A percentile compares a stretch with the other conserved stretches of the same genome.
Evolutionary conservation across 192 early-diverging fungal species (phyloP).

Genomic region (Rhizophlyctis rosea): DNA sequence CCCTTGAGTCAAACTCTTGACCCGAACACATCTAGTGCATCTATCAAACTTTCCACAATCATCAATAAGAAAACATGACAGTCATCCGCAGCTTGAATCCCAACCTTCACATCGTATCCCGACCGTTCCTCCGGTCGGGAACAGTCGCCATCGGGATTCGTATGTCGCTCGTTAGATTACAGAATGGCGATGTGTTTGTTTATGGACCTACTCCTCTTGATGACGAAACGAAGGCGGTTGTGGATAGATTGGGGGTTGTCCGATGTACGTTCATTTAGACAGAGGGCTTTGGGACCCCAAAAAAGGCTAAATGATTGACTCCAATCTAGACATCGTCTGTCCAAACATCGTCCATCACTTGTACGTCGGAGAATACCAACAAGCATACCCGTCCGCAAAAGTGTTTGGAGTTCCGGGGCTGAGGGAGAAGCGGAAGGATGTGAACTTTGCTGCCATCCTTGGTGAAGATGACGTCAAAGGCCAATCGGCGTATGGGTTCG

Average conservation of each 20-base stretch:
- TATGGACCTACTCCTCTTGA: constrained; percentile 12
- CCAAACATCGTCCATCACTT: constrained; percentile 27
- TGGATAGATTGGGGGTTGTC: background rate
- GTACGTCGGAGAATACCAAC: constrained; percentile 11
- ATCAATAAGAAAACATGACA: too few species aligned
- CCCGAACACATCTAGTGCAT: too few species aligned
- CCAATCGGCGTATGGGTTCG: constrained; percentile 13
- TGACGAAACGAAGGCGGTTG: background rate
- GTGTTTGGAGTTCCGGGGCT: constrained; percentile 22
- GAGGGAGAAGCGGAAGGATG: constrained; percentile 6
- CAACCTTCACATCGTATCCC: constrained; percentile 4
- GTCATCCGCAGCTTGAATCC: constrained; percentile 10
- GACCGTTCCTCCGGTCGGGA: constrained; percentile 15
- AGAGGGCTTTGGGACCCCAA: constrained; percentile 3
- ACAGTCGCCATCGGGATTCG: constrained; percentile 18
- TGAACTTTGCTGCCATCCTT: constrained; percentile 9
- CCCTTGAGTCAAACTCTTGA: too few species aligned
- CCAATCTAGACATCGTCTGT: constrained; percentile 20
- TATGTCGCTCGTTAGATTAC: constrained; percentile 15
- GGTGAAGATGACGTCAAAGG: constrained; percentile 2
- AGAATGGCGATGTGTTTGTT: constrained; percentile 11
- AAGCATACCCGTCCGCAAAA: constrained; percentile 17
- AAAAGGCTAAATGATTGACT: background rate
- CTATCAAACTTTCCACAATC: too few species aligned
- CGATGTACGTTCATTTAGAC: background rate